Conservation (phyloP, 108 stramenopile species). For the Parmales sp. region DNA sequence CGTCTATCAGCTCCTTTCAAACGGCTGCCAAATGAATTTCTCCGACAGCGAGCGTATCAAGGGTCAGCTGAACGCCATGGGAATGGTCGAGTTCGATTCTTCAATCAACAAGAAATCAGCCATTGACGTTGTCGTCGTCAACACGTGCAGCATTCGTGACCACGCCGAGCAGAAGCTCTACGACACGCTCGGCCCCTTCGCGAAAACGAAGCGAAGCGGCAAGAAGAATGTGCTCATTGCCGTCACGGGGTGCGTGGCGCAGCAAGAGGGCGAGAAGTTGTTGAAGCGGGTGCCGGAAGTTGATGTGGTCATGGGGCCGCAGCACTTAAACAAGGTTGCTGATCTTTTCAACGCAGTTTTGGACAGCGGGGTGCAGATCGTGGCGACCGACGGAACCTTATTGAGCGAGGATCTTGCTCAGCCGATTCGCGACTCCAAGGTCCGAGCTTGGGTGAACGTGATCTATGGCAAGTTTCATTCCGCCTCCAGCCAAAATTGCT, state of each 20-base stretch:
- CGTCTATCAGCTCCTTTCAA: conserved; percentile 51
- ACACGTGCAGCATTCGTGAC: conserved; percentile 93
- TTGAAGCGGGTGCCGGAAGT: conserved; percentile 79
- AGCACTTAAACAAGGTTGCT: conserved; percentile 87
- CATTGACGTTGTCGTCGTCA: conserved; percentile 80
- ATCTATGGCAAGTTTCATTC: conserved; percentile 45
- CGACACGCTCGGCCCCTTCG: conserved; percentile 30
- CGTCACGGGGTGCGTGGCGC: conserved; percentile 92
- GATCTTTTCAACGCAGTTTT: conserved; percentile 83
- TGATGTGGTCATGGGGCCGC: conserved; percentile 85
- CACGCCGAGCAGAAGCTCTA: conserved; percentile 94
- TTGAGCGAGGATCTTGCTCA: conserved; percentile 92
- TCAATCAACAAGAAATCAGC: conserved; percentile 7
- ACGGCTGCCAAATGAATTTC: conserved; percentile 96
- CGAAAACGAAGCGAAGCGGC: conserved; percentile 19
- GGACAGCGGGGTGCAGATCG: conserved; percentile 83
- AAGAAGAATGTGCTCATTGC: conserved; percentile 70
- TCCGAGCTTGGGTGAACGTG: conserved; percentile 91
- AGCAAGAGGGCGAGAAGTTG: conserved; percentile 88
- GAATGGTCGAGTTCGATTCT: conserved; percentile 27
- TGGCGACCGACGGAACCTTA: conserved; percentile 83
- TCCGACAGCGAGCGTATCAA: conserved; percentile 93
- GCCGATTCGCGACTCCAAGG: conserved; percentile 61
- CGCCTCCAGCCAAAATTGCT: conserved; percentile 24
- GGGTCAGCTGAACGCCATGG: conserved; percentile 76